Conservation (phyloP, 1,139 yeast genomes). For the Debaryomyces subglobosus region DNA sequence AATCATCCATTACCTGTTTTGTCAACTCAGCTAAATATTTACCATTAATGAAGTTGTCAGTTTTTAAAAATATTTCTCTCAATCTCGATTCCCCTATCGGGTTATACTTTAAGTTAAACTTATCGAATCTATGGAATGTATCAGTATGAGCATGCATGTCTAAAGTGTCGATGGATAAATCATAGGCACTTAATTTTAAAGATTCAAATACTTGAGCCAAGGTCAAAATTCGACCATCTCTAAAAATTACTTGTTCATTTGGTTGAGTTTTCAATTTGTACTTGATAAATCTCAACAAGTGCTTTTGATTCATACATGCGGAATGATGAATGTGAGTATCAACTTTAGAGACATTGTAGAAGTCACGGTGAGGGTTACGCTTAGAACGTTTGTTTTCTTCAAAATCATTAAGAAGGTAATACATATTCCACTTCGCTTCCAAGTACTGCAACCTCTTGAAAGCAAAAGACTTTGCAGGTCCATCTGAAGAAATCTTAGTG, state of each 20-base stretch:
- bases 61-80: conserved; percentile 92
- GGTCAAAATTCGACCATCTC: conserved; percentile 92
- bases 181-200: conserved; percentile 88
- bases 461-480: conserved; percentile 97
- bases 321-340: conserved; percentile 99
- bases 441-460: conserved; percentile 89
- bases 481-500: conserved; percentile 78
- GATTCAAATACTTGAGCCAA: conserved; percentile 87
- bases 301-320: conserved; percentile 99
- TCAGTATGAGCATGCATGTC: conserved; percentile 99
- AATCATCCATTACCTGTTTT: conserved; percentile 87
- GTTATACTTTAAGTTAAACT: conserved; percentile 94
- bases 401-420: conserved; percentile 83
- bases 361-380: conserved; percentile 88
- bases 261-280: conserved; percentile 70
- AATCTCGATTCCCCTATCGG: conserved; percentile 98
- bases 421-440: conserved; percentile 96
- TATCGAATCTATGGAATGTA: conserved; percentile 96
- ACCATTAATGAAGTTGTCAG: conserved; percentile 91
- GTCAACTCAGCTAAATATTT: conserved; percentile 91
- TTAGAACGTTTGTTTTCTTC: conserved; percentile 87
- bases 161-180: conserved; percentile 90
- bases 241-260: conserved; percentile 85
- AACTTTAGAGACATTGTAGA: conserved; percentile 96
- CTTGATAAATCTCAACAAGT: conserved; percentile 89